Percentiles rank a stretch among this genome's conserved stretches.
phyloP scores from a whole-genome alignment of 1,139 yeast genomes.

The Scheffersomyces segobiensis region DNA sequence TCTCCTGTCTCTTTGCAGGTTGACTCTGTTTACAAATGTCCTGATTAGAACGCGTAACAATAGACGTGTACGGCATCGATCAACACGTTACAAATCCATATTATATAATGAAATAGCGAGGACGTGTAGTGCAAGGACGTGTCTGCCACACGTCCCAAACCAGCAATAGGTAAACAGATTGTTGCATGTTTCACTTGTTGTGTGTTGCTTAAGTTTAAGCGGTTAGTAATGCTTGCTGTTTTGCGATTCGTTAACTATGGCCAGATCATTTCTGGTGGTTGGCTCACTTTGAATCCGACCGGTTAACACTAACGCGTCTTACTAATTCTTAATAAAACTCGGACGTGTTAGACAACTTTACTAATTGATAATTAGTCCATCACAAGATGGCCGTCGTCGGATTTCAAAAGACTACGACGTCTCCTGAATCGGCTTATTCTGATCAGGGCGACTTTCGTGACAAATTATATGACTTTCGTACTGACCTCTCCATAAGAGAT shows the following conservation, averaged over 20 bases:
- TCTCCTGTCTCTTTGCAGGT: background rate
- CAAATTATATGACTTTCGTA: too few species aligned
- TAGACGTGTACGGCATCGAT: background rate
- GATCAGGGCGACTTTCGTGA: background rate
- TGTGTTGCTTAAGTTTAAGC: background rate
- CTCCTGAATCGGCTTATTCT: background rate
- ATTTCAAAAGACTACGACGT: background rate
- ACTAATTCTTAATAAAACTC: background rate
- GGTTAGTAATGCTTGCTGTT: background rate
- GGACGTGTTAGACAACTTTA: background rate
- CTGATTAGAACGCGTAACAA: background rate
- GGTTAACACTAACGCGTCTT: background rate
- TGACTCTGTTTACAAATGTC: background rate
- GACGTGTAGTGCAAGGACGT: constrained; percentile 2
- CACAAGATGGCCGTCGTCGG: background rate
- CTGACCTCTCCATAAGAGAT: too few species aligned
- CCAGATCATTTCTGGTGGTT: background rate
- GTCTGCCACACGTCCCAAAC: background rate
- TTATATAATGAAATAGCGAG: constrained; percentile 1
- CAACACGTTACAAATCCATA: background rate
- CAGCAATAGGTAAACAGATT: background rate
- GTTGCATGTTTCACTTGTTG: background rate
- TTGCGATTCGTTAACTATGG: background rate
- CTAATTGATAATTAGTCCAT: background rate
- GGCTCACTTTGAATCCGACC: background rate